These are phyloP conservation scores for Neoboletus subvelutipes DNA, from an alignment of 768 basidiomycete species.

Conservation along the genomic window DNA sequence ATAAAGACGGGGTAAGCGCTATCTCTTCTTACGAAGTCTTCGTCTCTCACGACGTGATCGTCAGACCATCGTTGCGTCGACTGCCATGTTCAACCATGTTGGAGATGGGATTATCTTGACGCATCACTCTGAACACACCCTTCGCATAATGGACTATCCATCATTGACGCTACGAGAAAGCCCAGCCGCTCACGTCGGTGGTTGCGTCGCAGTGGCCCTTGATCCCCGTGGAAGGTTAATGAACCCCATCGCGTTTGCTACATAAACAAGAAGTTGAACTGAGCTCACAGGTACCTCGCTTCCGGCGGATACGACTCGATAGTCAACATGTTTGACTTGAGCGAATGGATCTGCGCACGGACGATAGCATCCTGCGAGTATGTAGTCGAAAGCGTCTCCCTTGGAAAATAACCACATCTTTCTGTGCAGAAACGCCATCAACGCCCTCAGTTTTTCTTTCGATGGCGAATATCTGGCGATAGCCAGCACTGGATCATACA, in stretches of 20 bases:
- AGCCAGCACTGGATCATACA: conserved; percentile 66
- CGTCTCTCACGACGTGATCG: not conserved
- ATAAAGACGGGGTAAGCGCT: conserved; percentile 29
- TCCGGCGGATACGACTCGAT: conserved; percentile 83
- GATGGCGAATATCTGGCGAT: conserved; percentile 85
- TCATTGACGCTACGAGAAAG: conserved; percentile 56
- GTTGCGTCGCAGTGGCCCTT: conserved; percentile 72
- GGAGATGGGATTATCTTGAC: conserved; percentile 72
- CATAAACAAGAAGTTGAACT: not conserved
- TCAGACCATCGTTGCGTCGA: conserved; percentile 54
- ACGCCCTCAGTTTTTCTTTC: conserved; percentile 73
- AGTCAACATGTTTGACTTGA: conserved; percentile 75
- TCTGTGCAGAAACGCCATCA: conserved; percentile 60
- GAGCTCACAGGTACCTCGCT: conserved; percentile 59
- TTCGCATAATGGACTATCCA: conserved; percentile 72
- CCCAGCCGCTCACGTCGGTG: conserved; percentile 75
- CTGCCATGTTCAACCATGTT: conserved; percentile 72
- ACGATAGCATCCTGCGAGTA: conserved; percentile 83
- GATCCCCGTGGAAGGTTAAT: conserved; percentile 73
- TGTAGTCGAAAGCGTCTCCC: conserved; percentile 27
- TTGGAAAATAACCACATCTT: not conserved
- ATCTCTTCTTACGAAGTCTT: not conserved
- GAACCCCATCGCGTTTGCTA: conserved; percentile 3
- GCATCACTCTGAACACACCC: conserved; percentile 58
- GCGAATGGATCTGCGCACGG: conserved; percentile 77